These are phyloP conservation scores for Cercis canadensis DNA, from an alignment of 306 rosid genomes.

Conservation along the genomic window DNA sequence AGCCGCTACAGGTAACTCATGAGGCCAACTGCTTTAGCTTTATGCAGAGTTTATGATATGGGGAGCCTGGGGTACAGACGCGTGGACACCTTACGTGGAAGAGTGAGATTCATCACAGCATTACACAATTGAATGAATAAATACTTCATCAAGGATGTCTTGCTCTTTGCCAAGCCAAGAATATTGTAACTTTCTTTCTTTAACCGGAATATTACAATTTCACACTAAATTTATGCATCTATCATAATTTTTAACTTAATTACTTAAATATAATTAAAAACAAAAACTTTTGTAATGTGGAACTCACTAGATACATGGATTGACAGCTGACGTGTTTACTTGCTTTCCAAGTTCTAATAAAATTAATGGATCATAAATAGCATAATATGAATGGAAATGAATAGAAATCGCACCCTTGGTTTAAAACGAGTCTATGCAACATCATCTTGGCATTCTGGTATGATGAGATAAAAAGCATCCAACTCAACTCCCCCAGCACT, in stretches of 20 bases:
- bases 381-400: conserved; percentile 13
- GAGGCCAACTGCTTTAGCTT: background rate
- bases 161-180: too few species aligned
- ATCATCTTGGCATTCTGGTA: conserved; percentile 49
- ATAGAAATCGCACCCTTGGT: conserved; percentile 66
- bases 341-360: conserved; percentile 2
- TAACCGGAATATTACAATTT: too few species aligned
- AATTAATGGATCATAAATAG: background rate
- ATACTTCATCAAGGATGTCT: too few species aligned
- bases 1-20: too few species aligned
- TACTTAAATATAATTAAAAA: too few species aligned
- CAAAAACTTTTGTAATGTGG: too few species aligned
- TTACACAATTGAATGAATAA: too few species aligned
- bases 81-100: conserved; percentile 37
- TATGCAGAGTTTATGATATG: background rate
- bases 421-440: conserved; percentile 75
- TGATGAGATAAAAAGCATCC: conserved; percentile 53
- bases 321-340: too few species aligned
- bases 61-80: background rate
- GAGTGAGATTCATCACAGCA: background rate
- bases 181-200: too few species aligned
- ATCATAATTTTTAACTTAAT: too few species aligned
- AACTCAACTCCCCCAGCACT: conserved; percentile 50
- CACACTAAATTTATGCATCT: too few species aligned
- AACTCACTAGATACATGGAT: too few species aligned